A percentile compares a stretch with the other conserved stretches of the same genome.
Conservation (phyloP, 2,329 filamentous ascomycete species). For the Penicillium hesseltinei region DNA sequence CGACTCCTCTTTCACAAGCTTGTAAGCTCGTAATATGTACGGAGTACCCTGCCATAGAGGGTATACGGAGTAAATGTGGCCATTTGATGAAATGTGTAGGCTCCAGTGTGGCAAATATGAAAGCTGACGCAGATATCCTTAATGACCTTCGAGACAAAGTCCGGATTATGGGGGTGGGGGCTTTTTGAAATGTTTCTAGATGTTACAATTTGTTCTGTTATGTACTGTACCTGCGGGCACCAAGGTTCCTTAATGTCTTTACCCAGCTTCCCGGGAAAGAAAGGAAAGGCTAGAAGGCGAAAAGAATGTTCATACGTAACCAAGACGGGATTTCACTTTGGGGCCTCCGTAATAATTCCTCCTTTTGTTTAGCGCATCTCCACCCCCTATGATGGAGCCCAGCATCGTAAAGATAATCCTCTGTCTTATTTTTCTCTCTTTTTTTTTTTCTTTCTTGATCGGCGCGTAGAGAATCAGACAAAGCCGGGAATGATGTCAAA, state of each 20-base stretch:
- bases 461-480: conserved; percentile 5
- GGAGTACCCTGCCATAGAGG: neutral
- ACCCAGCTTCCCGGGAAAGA: conserved; percentile 18
- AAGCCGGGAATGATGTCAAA: neutral
- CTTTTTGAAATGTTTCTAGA: conserved; percentile 17
- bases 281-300: conserved; percentile 25
- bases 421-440: neutral
- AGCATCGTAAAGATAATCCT: conserved; percentile 7
- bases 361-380: conserved; percentile 13
- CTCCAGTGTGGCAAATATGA: conserved; percentile 19
- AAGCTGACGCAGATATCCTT: conserved; percentile 14
- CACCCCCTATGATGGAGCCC: conserved; percentile 28
- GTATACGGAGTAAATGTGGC: neutral
- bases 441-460: neutral
- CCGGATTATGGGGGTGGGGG: conserved; percentile 23
- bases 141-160: neutral
- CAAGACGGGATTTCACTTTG: conserved; percentile 16
- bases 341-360: conserved; percentile 10
- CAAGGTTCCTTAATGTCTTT: conserved; percentile 1
- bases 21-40: neutral
- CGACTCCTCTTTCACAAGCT: neutral
- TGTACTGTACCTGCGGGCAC: neutral
- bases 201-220: neutral
- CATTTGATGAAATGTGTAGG: conserved; percentile 4
- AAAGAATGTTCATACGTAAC: conserved; percentile 31